Evolutionary conservation across 805 yeast species (phyloP), one percentile per base, ranked within the genome.

Genomic region (Metschnikowia aberdeeniae): DNA sequence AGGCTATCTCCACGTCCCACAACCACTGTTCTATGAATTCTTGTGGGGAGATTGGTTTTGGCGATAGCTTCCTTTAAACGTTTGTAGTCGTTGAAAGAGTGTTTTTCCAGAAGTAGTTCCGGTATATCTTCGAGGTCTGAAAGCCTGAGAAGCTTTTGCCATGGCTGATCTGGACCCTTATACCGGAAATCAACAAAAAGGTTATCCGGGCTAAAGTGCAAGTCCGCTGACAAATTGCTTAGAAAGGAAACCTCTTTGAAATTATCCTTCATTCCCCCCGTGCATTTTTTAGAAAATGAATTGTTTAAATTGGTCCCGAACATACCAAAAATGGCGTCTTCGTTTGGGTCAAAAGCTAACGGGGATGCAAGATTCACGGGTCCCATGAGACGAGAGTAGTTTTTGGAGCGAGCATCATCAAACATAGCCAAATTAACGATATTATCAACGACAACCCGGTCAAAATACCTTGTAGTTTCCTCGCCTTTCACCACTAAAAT

Each of bases 41-140:
- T 77, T n/a, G 71, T 64, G 3, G 90, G 90, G 1, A 80, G 43
- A 44, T 73, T 76, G 46, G 67, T 74, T 9, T 58, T 52, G 17
- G 59, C 49, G n/a, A 72, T 43, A n/a, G 49, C 45, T 6, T 35
- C 32, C 3, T 48, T 28, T 1, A 61, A 53, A 3, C 42, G 38
- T 6, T 57, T 52, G 29, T 44, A 51, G 32, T 54, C 45, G 46
- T 63, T 63, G 22, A 63, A 39, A 1, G 47, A 39, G 1, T 52
- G 54, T 1, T 31, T 13, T 3, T 38, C 38, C 0, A 42, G 43
- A n/a, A 66, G 50, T 26, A 17, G 24, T 10, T 35, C 40, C 1
- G 35, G 35, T 13, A 32, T 37, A 3, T 40, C 47, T 4, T 54
- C 57, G 20, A 55, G 33, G 4, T 51, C 53, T 1, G 53, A 58